Base-by-base conservation (phyloP, 2,329 filamentous ascomycete species). In the Thermochaetoides dissita region DNA sequence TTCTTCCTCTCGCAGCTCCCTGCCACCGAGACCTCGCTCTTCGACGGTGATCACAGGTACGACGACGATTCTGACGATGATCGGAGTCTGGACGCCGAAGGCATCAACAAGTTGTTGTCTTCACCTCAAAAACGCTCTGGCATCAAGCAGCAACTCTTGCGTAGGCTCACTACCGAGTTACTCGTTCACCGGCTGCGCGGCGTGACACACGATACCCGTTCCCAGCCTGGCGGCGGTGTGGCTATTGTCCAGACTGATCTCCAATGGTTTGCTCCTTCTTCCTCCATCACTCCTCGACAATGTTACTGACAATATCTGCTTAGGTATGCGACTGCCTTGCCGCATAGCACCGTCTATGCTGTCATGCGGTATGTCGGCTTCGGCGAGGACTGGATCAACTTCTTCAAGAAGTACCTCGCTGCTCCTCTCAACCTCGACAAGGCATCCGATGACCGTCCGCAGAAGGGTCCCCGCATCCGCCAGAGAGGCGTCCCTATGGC, bases 291-390 rank as follows among this genome's bases (percentile, higher is more conserved):
- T 30, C 8, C 6, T 17, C 7, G 31, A 29, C 8, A 11, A 7
- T 24, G 17, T 3, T 24, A 5, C 35, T 42, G n/a, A 42, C 34
- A 30, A 11, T 12, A 7, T 34, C 29, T 17, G 11, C 11, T 8
- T 24, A 45, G 43, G 39, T 51, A 61, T 41, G 62, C 55, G 2
- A 64, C 63, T 1, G 55, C 60, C 0, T 53, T 71, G 1, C 57
- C 67, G 1, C 67, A 71, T 49, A 59, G 57, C 30, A 67, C 65
- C 8, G 58, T 66, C 5, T 58, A 64, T 31, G 52, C 59, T 1
- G 55, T 68, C 0, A 59, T 71, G 47, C 53, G 57, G 4, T 69
- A 66, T 44, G 54, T 68, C 29, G 66, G 67, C 3, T 62, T 68
- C 10, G 59, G 61, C 3, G 49, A 58, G 6, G 57, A 59, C 36